Evolutionary conservation across 306 rosid genomes (phyloP).

Genomic region (Dryas octopetala): DNA sequence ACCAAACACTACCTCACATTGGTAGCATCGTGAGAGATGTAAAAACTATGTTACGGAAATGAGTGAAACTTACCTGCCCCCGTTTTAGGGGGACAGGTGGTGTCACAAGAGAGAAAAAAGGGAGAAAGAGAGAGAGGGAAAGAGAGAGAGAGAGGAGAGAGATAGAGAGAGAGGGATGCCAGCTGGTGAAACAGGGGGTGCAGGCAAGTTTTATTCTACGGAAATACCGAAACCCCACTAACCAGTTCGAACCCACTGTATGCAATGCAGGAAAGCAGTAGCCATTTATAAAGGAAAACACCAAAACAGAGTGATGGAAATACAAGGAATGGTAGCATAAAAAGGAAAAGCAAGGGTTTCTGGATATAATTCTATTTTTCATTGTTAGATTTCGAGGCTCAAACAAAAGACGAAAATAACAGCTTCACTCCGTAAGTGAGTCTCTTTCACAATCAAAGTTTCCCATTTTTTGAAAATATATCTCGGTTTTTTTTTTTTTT

Average conservation of each 20-base stretch:
- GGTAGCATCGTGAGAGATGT: slow-evolving; percentile 3
- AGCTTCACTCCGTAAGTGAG: neutral
- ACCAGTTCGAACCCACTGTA: neutral
- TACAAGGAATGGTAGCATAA: neutral
- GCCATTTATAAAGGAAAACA: neutral
- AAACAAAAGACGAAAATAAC: neutral
- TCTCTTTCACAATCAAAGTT: neutral
- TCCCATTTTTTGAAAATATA: neutral
- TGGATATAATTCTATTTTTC: neutral
- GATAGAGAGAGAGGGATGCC: no score
- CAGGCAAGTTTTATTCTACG: no score
- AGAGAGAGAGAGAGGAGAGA: no score
- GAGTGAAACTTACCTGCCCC: no score
- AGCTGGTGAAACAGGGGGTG: no score
- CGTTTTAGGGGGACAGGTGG: no score
- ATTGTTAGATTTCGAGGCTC: neutral
- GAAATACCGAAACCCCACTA: neutral
- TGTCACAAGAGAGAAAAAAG: no score
- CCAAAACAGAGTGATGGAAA: neutral
- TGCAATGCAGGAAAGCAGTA: neutral
- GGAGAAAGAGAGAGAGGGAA: no score
- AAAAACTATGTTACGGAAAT: neutral
- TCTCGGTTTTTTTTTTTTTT: neutral
- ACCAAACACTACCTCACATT: neutral
- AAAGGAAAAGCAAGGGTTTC: neutral